Conservation (phyloP, 345 rosid species). For the Boechera retrofracta region DNA sequence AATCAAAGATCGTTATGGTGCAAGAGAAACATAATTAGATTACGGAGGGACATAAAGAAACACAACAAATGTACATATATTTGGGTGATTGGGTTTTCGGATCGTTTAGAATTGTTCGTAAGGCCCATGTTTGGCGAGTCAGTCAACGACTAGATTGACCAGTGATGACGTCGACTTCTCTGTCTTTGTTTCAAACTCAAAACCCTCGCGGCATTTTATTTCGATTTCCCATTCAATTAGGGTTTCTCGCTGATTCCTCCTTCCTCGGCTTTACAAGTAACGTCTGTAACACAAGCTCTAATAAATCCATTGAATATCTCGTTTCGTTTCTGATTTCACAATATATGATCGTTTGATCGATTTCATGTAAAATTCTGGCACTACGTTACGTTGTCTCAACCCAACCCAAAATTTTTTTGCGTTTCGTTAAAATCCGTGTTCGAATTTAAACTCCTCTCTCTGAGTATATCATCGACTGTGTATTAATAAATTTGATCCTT, state of each 20-base stretch:
- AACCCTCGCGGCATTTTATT: conserved; percentile 14
- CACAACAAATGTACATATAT: no score
- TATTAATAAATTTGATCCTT: neutral
- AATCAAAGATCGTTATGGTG: no score
- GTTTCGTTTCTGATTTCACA: neutral
- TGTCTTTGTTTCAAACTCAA: neutral
- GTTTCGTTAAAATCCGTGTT: neutral
- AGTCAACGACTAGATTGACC: conserved; percentile 10
- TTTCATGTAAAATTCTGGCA: neutral
- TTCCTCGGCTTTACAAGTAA: neutral
- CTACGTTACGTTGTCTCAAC: no score
- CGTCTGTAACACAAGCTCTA: neutral
- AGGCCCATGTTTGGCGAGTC: conserved; percentile 11
- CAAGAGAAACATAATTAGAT: no score
- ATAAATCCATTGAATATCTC: neutral
- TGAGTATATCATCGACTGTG: no score
- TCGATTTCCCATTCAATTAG: neutral
- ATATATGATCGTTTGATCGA: neutral
- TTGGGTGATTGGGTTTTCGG: neutral
- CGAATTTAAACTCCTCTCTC: neutral
- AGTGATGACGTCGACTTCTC: neutral
- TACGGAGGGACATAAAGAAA: no score
- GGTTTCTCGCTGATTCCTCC: neutral
- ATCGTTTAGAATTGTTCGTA: neutral
- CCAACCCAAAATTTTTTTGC: no score